Evolutionary conservation across 73 alveolate species (phyloP).

Genomic region (Tetrahymena thermophila): DNA sequence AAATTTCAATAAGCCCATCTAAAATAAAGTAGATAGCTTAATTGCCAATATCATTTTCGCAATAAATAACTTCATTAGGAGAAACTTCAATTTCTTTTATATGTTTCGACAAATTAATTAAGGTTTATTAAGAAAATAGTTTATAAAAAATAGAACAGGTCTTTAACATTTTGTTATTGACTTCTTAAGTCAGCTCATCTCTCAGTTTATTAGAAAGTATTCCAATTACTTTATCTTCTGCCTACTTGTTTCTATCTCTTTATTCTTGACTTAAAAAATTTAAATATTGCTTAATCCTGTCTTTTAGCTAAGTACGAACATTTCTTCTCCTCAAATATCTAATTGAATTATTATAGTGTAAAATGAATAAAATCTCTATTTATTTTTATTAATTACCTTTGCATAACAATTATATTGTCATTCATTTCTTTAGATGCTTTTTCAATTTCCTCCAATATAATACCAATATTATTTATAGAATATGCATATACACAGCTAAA

Average conservation of each 20-base stretch:
- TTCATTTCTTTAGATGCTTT: not conserved
- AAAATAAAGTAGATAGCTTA: not conserved
- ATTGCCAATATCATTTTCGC: not conserved
- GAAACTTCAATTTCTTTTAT: not conserved
- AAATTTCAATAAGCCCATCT: not conserved
- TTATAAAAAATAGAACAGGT: not conserved
- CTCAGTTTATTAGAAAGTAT: not conserved
- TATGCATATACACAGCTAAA: conserved; percentile 33
- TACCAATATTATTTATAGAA: conserved; percentile 36
- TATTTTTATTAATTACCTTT: not conserved
- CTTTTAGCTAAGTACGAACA: not conserved
- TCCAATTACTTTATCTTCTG: not conserved
- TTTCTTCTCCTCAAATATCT: not conserved
- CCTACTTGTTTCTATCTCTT: not conserved
- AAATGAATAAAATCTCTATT: no score
- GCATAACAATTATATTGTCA: not conserved
- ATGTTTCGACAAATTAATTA: not conserved
- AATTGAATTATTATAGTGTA: not conserved
- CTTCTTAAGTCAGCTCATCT: not conserved
- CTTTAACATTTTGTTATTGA: not conserved
- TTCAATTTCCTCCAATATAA: conserved; percentile 16
- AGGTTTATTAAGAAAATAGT: not conserved
- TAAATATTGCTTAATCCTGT: not conserved
- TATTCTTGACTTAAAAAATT: not conserved
- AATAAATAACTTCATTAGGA: not conserved